These are phyloP conservation scores for Piper longum DNA, from an alignment of 164 flowering plant genomes.

Conservation along the genomic window DNA sequence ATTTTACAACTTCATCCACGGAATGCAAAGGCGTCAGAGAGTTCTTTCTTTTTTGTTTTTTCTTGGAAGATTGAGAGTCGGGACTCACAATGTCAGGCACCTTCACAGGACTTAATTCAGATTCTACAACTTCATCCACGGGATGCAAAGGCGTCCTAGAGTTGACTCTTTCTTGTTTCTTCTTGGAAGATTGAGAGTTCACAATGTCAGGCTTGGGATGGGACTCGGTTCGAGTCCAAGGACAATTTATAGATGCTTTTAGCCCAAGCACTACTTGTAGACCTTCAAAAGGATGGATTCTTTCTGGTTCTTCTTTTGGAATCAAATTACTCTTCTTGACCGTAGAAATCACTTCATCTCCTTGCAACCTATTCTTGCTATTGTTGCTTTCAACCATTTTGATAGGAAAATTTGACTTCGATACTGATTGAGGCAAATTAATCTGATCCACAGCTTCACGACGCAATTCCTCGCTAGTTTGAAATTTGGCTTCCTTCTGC, in stretches of 20 bases:
- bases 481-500: not conserved
- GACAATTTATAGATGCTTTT: slow-evolving; percentile 39
- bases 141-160: too few relatives aligned
- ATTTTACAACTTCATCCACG: not conserved
- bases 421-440: not conserved
- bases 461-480: not conserved
- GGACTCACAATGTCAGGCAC: too few relatives aligned
- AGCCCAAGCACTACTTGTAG: slow-evolving; percentile 28
- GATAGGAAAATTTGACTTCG: not conserved
- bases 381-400: slow-evolving; percentile 1
- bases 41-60: not conserved
- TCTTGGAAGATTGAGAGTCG: too few relatives aligned
- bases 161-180: not conserved
- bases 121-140: too few relatives aligned
- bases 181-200: not conserved
- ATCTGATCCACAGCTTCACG: not conserved
- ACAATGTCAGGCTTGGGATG: not conserved
- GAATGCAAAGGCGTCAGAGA: not conserved
- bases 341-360: not conserved
- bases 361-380: slow-evolving; percentile 2
- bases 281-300: slow-evolving; percentile 3
- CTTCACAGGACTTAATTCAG: too few relatives aligned
- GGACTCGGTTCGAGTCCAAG: slow-evolving; percentile 28
- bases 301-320: slow-evolving; percentile 3
- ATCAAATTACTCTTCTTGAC: not conserved